Evolutionary conservation across 2,329 filamentous ascomycete genomes (phyloP).

Genomic region (Colletotrichum gigasporum): DNA sequence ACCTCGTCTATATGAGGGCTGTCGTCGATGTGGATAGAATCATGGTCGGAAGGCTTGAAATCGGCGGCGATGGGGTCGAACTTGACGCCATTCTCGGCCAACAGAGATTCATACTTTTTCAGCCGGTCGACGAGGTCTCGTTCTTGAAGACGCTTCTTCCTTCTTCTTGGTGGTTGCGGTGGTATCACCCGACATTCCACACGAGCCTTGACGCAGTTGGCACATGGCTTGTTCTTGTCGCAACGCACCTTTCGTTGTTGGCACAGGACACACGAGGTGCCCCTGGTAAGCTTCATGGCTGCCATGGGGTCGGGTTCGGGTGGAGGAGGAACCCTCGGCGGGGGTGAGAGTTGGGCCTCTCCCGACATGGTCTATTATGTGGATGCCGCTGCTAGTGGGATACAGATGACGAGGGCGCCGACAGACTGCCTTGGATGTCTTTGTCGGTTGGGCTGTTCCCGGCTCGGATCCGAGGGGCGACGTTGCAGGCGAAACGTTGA

Average conservation of each 20-base stretch:
- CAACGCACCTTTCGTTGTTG: conserved; percentile 82
- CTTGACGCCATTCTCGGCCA: conserved; percentile 72
- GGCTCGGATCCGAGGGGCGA: conserved; percentile 27
- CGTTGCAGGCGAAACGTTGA: conserved; percentile 28
- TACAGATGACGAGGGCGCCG: neutral
- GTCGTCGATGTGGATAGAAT: conserved; percentile 17
- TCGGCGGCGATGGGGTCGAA: conserved; percentile 73
- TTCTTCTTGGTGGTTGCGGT: conserved; percentile 64
- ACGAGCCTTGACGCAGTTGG: conserved; percentile 71
- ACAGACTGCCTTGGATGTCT: neutral
- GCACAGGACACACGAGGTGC: conserved; percentile 75
- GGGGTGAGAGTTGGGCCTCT: conserved; percentile 33
- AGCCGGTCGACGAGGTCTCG: conserved; percentile 76
- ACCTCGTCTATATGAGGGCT: conserved; percentile 54
- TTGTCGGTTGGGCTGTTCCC: conserved; percentile 21
- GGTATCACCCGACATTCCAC: conserved; percentile 70
- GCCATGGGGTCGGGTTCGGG: conserved; percentile 47
- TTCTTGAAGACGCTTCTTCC: conserved; percentile 74
- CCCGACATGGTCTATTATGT: conserved; percentile 32
- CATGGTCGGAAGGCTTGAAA: conserved; percentile 44
- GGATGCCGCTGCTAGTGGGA: conserved; percentile 2
- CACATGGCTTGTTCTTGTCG: conserved; percentile 77
- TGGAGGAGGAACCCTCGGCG: conserved; percentile 34
- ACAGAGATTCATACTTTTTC: conserved; percentile 72
- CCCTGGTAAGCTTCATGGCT: conserved; percentile 64